These are phyloP conservation scores for Trichosporon coremiiforme DNA, from an alignment of 1,284 basidiomycete genomes.

Conservation along the genomic window DNA sequence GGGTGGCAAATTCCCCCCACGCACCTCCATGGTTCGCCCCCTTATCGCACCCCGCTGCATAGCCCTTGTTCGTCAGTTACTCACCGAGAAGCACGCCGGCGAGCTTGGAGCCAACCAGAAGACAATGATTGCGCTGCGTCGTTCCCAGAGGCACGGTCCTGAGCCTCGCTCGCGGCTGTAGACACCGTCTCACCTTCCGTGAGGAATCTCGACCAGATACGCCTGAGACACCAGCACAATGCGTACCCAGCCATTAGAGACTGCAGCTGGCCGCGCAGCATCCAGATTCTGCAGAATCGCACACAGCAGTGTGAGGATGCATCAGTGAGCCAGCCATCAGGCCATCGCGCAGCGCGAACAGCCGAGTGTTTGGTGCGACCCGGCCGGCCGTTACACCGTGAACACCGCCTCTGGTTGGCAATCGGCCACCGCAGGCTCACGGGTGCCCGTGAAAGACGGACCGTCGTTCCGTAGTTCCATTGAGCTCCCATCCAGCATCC, in stretches of 20 bases:
- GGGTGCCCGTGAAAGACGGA: background rate
- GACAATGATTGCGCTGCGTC: background rate
- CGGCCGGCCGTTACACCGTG: background rate
- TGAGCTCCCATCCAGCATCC: no score
- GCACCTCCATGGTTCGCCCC: background rate
- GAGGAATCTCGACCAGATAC: background rate
- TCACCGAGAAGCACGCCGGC: background rate
- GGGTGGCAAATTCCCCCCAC: constrained; percentile 11
- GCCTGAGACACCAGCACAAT: background rate
- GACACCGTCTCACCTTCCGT: constrained; percentile 2
- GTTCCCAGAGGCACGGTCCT: background rate
- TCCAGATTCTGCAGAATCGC: no score
- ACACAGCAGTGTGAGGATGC: no score
- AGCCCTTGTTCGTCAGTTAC: background rate
- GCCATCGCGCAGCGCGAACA: no score
- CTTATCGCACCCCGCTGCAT: background rate
- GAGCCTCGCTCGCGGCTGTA: background rate
- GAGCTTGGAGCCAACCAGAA: background rate
- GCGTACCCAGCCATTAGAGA: background rate
- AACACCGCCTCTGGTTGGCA: background rate
- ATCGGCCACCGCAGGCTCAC: background rate
- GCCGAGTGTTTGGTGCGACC: background rate
- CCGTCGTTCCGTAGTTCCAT: background rate
- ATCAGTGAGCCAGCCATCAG: no score
- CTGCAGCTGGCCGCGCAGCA: background rate